These are phyloP conservation scores for Limnanthes douglasii DNA, from an alignment of 345 rosid genomes.

Conservation along the genomic window DNA sequence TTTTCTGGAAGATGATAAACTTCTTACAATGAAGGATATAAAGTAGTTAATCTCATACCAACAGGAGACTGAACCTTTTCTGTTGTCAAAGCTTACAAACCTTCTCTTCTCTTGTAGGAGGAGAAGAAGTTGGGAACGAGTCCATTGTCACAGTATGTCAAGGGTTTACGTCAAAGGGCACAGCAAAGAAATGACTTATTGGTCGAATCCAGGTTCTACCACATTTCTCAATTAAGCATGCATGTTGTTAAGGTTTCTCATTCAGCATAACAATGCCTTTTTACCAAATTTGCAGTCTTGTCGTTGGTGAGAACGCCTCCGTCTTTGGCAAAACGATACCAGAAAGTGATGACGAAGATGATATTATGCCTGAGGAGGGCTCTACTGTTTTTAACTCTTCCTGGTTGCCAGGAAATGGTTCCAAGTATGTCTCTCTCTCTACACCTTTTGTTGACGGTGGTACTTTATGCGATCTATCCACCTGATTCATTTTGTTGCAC, in stretches of 20 bases:
- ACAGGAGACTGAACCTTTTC: too few species aligned
- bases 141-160: conserved; percentile 52
- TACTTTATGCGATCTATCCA: too few species aligned
- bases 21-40: too few species aligned
- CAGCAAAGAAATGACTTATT: conserved; percentile 50
- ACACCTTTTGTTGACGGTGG: neutral
- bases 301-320: conserved; percentile 67
- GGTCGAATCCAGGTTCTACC: conserved; percentile 93
- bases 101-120: conserved; percentile 27
- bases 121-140: conserved; percentile 50
- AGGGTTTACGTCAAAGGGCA: conserved; percentile 40
- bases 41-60: too few species aligned
- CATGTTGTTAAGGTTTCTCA: conserved; percentile 1
- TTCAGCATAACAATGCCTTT: conserved; percentile 2
- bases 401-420: conserved; percentile 64
- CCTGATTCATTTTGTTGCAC: too few species aligned
- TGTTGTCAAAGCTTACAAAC: too few species aligned
- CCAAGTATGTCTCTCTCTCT: conserved; percentile 31
- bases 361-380: conserved; percentile 22
- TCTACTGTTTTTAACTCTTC: conserved; percentile 58
- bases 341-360: conserved; percentile 51
- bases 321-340: conserved; percentile 31
- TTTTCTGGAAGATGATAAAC: too few species aligned
- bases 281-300: conserved; percentile 33
- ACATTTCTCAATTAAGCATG: too few species aligned